Evolutionary conservation across 192 early-diverging fungal genomes (phyloP).

Genomic region (Coemansia sp.): DNA sequence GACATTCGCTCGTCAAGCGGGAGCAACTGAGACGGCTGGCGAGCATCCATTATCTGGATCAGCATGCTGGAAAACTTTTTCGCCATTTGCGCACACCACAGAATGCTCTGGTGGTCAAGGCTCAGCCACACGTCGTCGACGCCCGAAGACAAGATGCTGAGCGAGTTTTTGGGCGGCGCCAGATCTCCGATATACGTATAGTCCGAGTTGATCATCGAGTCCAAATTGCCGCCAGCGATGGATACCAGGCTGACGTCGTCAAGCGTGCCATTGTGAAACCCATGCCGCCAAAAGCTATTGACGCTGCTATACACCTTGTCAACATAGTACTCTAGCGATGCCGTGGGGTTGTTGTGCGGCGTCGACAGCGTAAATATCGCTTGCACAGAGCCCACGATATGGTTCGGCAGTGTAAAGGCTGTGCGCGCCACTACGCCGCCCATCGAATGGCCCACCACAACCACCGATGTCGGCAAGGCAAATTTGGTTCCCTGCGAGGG

Average conservation of each 20-base stretch:
- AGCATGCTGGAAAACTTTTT: slow-evolving; percentile 64
- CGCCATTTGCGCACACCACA: slow-evolving; percentile 93
- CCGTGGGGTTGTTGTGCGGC: slow-evolving; percentile 82
- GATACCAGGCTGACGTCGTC: slow-evolving; percentile 76
- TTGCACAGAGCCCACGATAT: slow-evolving; percentile 68
- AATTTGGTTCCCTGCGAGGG: slow-evolving; percentile 30
- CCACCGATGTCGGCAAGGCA: slow-evolving; percentile 68
- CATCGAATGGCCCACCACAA: slow-evolving; percentile 94
- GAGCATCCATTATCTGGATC: slow-evolving; percentile 64
- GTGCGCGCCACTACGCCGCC: slow-evolving; percentile 92
- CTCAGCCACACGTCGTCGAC: slow-evolving; percentile 89
- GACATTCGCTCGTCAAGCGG: slow-evolving; percentile 64
- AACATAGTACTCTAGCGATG: slow-evolving; percentile 65
- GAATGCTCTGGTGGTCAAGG: slow-evolving; percentile 81
- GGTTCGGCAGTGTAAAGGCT: slow-evolving; percentile 72
- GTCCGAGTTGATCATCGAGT: slow-evolving; percentile 83
- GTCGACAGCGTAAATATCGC: slow-evolving; percentile 89
- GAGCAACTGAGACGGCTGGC: slow-evolving; percentile 60
- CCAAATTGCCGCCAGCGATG: slow-evolving; percentile 87
- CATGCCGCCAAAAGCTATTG: slow-evolving; percentile 70
- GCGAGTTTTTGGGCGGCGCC: slow-evolving; percentile 67
- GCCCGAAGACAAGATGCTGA: slow-evolving; percentile 76
- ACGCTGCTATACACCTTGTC: slow-evolving; percentile 66
- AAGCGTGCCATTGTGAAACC: slow-evolving; percentile 49
- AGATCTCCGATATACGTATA: slow-evolving; percentile 68